phyloP scores from a whole-genome alignment of 2,329 filamentous ascomycete genomes.

The Claviceps citrina region DNA sequence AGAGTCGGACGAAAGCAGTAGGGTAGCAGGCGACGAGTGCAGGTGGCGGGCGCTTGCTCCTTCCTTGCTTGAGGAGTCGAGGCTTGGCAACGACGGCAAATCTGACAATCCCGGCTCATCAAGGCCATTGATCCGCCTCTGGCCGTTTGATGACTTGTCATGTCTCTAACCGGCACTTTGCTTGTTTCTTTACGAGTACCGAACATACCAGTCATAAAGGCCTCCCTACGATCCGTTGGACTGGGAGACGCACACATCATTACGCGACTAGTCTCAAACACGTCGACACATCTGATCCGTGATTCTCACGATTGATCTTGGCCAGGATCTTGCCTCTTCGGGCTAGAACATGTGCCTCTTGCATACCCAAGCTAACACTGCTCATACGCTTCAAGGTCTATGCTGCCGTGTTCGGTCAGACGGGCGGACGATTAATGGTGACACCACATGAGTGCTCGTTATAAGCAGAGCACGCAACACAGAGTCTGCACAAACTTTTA shows the following conservation, averaged over 20 bases:
- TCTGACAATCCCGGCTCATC: too few species aligned
- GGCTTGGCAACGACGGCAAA: too few species aligned
- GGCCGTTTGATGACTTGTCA: too few species aligned
- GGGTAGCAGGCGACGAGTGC: background rate
- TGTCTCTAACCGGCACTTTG: too few species aligned
- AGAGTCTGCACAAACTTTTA: too few species aligned
- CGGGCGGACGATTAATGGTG: background rate
- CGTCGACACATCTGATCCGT: background rate
- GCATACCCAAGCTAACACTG: background rate
- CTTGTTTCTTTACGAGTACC: too few species aligned
- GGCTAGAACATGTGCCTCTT: background rate
- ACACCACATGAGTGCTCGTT: background rate
- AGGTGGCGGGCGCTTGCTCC: background rate
- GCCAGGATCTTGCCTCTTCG: background rate
- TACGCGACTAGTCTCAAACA: background rate
- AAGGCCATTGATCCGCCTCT: too few species aligned
- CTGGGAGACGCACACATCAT: background rate
- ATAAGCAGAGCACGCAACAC: too few species aligned
- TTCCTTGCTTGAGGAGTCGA: background rate
- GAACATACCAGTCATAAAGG: background rate
- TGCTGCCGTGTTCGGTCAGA: background rate
- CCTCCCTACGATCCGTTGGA: background rate
- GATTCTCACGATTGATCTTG: background rate
- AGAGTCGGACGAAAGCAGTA: too few species aligned
- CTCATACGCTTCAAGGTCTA: background rate